Base-by-base conservation (phyloP, 805 yeast genomes). In the Saturnispora saitoi region DNA sequence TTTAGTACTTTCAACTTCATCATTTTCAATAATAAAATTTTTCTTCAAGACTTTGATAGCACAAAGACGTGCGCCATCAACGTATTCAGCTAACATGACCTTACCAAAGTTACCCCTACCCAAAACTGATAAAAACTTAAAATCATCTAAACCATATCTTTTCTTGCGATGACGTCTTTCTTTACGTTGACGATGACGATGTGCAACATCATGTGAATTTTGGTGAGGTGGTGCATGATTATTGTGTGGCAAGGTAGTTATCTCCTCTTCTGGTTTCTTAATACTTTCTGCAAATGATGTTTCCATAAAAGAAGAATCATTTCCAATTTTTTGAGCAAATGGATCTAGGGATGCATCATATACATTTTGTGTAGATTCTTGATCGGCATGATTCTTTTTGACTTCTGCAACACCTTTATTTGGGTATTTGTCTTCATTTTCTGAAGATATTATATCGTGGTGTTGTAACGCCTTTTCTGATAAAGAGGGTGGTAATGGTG, bases 91-190 rank as follows among this genome's bases (percentile, higher is more conserved):
- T 56, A 93, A 76, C 90, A 93, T 87, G 49, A 93, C 99, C 63
- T 93, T 93, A 68, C 99, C 99, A 65, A 93, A 93, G 65, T 93
- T 93, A 69, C 99, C 99, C 64, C 90, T 93, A 58, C 99, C 99
- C 50, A 93, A 75, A 9, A 93, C 99, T 9, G 97, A 95, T 56
- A 93, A 69, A 61, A 93, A 85, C 57, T 87, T 84, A 74, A 93
- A 93, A 67, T 93, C 98, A 64, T 93, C 98, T 49, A 93, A 74
- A 0, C 99, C 97, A 48, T 90, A 80, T 65, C 81, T 83, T 59
- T 84, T 79, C 56, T 87, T 80, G 56, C 71, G 73, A 46, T 64
- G 67, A 48, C 70, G 65, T 39, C 56, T 57, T 69, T 69, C 59
- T 42, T 57, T 64, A 40, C 50, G 59, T 32, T 44, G 62, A 24